Base-by-base conservation (phyloP, 805 yeast species). In the Hanseniaspora guilliermondii region DNA sequence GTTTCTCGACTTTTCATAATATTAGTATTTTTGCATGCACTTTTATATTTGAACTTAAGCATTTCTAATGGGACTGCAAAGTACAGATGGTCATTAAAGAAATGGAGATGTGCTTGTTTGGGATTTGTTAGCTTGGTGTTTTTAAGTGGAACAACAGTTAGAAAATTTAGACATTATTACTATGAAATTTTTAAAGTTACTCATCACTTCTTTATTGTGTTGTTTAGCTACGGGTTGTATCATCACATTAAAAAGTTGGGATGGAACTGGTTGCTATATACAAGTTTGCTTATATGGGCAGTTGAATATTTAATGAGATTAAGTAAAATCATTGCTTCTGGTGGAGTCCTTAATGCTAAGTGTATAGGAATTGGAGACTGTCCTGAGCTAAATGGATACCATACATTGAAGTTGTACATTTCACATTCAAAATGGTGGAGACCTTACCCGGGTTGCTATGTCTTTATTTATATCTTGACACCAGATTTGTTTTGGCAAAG, bases 401-500 rank as follows among this genome's bases (percentile, higher is more conserved):
- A 76, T 47, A 70, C 77, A 0, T 68, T 78, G 32, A 73, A 75
- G 61, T 69, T 78, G 9, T 66, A 69, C 11, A 71, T 76, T 3
- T 76, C 74, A 21, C 73, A 67, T 56, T 77, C 81, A 22, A 58
- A 59, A 33, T 40, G 53, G 40, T 76, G 77, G 75, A 62, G 64
- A 27, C 64, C 70, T 4, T 60, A 60, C 57, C 77, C 80, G 4
- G 76, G 78, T 30, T 71, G 72, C 41, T 73, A 67, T 59, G 73
- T 69, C 0, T 77, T 69, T 60, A 63, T 78, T 25, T 69, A 75
- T 64, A 76, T 79, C 62, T 59, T 77, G 58, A 68, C 71, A 40
- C 73, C 75, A 6, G 53, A 62, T 1, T 65, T 73, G 47, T 77
- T 77, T 66, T 78, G 78, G 76, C 79, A 78, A 60, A 74, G 78